Base-by-base conservation (phyloP, 176 grass and related monocot species). In the Bolboschoenus planiculmis region DNA sequence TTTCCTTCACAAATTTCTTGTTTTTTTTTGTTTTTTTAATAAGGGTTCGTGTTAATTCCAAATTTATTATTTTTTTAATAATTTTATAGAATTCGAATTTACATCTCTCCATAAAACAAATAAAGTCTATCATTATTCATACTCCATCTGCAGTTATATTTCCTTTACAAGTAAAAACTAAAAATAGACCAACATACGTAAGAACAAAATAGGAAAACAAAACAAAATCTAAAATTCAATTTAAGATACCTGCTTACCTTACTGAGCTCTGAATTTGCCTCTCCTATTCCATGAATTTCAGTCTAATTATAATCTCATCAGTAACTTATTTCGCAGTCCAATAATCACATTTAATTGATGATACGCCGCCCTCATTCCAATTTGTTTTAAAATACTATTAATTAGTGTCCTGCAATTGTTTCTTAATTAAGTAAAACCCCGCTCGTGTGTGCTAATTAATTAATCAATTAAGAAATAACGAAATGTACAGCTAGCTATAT, bases 361-460 rank as follows among this genome's bases (percentile, higher is more conserved):
- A 62, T 43, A 46, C 56, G 58, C 79, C 56, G 56, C 35, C 35
- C 34, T 63, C 78, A 81, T 81, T 43, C 78, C 78, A 81, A 81
- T 61, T 81, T 7, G 79, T 35, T 60, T 1, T 63, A 62, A 81
- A 60, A 43, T 81, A 81, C 16, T 27, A 42, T 40, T 27, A 7
- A n/a, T n/a, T n/a, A 16, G 3, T 20, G 6, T 79, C 14, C 27
- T 40, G 34, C 56, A 43, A 44, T 60, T 60, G 21, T 39, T 63
- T 81, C 26, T 61, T 63, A 60, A 81, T 60, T 11, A 34, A 35
- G 47, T 2, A 79, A 56, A 79, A 58, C 6, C 1, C 18, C 29
- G 58, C 33, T 74, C 70, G 70, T 74, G 70, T 48, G 70, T 7
- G 20, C 2, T 70, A 70, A 13, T 48, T 48, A 48, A 48, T 48